phyloP scores from a whole-genome alignment of 75 land plant genomes.

The Isoetes taiwanensis region DNA sequence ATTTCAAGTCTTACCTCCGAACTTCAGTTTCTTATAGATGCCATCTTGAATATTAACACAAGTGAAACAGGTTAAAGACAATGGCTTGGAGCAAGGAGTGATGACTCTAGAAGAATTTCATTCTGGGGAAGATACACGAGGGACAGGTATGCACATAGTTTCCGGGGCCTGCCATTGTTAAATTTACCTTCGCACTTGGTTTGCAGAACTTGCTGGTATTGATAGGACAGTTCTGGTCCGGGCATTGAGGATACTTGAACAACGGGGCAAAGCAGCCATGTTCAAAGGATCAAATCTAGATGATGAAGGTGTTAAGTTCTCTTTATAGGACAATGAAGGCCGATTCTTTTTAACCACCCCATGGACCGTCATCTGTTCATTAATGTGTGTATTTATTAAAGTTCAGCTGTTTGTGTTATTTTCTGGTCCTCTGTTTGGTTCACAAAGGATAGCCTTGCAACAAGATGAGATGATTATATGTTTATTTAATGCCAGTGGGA shows the following conservation, averaged over 20 bases:
- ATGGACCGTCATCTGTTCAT: too few species aligned
- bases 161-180: neutral
- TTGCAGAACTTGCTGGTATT: slow-evolving; percentile 73
- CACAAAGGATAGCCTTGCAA: too few species aligned
- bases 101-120: slow-evolving; percentile 94
- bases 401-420: too few species aligned
- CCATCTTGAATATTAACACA: too few species aligned
- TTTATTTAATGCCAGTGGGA: too few species aligned
- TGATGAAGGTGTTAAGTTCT: slow-evolving; percentile 86
- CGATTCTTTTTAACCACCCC: too few species aligned
- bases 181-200: neutral
- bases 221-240: slow-evolving; percentile 56
- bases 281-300: slow-evolving; percentile 71
- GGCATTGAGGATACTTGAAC: slow-evolving; percentile 58
- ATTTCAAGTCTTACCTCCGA: too few species aligned
- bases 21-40: too few species aligned
- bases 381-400: too few species aligned
- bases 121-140: slow-evolving; percentile 78
- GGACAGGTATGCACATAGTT: slow-evolving; percentile 49
- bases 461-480: too few species aligned
- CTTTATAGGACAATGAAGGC: slow-evolving; percentile 20
- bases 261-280: slow-evolving; percentile 76
- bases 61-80: slow-evolving; percentile 49
- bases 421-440: too few species aligned
- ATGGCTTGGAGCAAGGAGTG: slow-evolving; percentile 79